phyloP scores from a whole-genome alignment of 176 grass and related monocot genomes.

The Raddia distichophylla region DNA sequence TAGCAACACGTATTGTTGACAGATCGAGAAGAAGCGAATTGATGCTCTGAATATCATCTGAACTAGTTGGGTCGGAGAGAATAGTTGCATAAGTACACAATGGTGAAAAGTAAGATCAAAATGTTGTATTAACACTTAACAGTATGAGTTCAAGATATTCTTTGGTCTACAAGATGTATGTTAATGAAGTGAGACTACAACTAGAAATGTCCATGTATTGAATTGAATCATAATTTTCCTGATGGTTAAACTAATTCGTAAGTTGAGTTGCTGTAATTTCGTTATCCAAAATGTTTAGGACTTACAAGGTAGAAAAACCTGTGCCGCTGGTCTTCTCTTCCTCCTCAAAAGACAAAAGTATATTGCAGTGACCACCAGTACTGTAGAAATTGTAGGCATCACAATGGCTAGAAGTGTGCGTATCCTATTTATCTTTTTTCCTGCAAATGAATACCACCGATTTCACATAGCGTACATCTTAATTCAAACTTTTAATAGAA shows the following conservation, averaged over 20 bases:
- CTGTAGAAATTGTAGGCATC: constrained; percentile 27
- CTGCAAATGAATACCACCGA: constrained; percentile 25
- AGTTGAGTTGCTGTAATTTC: neutral
- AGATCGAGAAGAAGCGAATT: constrained; percentile 48
- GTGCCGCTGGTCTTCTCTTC: constrained; percentile 25
- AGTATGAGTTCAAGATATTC: neutral
- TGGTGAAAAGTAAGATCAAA: neutral
- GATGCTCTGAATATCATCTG: constrained; percentile 33
- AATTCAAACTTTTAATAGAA: neutral
- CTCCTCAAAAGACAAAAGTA: constrained; percentile 41
- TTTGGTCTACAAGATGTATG: neutral
- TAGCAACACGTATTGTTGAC: constrained; percentile 46
- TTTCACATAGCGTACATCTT: neutral
- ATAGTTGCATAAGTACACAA: neutral
- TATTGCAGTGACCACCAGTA: neutral
- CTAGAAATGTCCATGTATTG: neutral
- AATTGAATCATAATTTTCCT: constrained; percentile 10
- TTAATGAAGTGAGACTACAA: neutral
- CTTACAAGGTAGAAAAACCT: constrained; percentile 34
- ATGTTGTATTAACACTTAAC: too few species aligned
- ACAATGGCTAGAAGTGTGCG: too few species aligned
- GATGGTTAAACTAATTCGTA: neutral
- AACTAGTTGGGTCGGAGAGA: constrained; percentile 30
- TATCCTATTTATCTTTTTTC: constrained; percentile 20
- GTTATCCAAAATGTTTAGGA: neutral